phyloP scores from a whole-genome alignment of 208 protist genomes.

The Trypanosoma platydactyli region DNA sequence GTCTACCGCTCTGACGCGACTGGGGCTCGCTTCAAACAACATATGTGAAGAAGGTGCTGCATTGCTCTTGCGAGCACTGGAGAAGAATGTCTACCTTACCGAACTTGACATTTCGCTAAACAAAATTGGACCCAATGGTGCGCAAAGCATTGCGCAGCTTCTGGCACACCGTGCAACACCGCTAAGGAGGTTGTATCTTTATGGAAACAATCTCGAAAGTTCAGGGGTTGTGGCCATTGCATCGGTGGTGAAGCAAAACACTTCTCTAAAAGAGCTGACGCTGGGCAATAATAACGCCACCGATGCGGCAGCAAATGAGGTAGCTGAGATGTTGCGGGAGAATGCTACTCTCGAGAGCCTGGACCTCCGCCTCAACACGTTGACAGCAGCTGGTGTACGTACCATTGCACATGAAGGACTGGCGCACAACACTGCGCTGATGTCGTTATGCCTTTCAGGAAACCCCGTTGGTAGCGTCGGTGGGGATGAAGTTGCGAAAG shows the following conservation, averaged over 20 bases:
- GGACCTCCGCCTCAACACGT: constrained; percentile 77
- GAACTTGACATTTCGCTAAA: constrained; percentile 87
- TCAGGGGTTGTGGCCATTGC: constrained; percentile 54
- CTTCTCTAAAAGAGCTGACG: constrained; percentile 52
- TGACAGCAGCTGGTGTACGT: constrained; percentile 53
- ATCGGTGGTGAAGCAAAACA: constrained; percentile 56
- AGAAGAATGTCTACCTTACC: constrained; percentile 83
- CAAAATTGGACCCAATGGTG: constrained; percentile 75
- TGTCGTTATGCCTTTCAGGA: constrained; percentile 54
- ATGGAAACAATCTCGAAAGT: constrained; percentile 76
- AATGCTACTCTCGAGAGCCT: constrained; percentile 74
- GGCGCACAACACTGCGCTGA: constrained; percentile 62
- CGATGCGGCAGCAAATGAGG: constrained; percentile 42
- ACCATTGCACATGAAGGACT: constrained; percentile 62
- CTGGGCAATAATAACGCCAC: constrained; percentile 86
- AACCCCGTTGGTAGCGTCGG: constrained; percentile 77
- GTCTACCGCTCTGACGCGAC: constrained; percentile 60
- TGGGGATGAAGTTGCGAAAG: constrained; percentile 57
- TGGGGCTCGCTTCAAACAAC: constrained; percentile 75
- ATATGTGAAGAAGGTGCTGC: constrained; percentile 77
- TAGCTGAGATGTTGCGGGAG: constrained; percentile 73
- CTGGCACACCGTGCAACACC: constrained; percentile 49
- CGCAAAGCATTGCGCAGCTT: constrained; percentile 54
- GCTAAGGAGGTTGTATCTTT: constrained; percentile 58
- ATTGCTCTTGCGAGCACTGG: constrained; percentile 58